phyloP scores from a whole-genome alignment of 371 early-diverging fungal species.

The Mucor lusitanicus region DNA sequence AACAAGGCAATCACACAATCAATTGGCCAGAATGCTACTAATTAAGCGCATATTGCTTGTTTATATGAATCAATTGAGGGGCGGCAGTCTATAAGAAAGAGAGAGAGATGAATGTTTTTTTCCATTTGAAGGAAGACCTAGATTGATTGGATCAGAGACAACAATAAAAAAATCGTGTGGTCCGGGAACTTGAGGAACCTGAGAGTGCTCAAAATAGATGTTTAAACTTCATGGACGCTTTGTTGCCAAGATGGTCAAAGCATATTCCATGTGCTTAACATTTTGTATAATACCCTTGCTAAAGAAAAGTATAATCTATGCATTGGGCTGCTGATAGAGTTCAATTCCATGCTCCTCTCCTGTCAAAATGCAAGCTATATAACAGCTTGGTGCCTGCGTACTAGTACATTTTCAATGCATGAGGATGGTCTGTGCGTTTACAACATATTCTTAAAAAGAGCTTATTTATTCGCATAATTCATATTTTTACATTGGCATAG shows the following conservation, averaged over 20 bases:
- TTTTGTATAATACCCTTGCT: too few species aligned
- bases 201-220: neutral
- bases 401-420: too few species aligned
- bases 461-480: too few species aligned
- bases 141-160: neutral
- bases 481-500: neutral
- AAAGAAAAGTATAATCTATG: too few species aligned
- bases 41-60: neutral
- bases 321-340: too few species aligned
- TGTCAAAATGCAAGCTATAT: too few species aligned
- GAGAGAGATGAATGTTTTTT: too few species aligned
- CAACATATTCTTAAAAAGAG: too few species aligned
- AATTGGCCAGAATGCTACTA: neutral
- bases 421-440: too few species aligned
- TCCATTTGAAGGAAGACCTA: neutral
- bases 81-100: neutral
- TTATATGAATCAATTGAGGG: neutral
- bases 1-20: neutral
- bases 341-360: too few species aligned
- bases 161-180: neutral
- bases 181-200: neutral
- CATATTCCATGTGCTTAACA: neutral
- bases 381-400: too few species aligned
- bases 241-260: neutral
- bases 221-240: neutral